Percentiles rank a stretch among this genome's conserved stretches.
Conservation (phyloP, 2,329 filamentous ascomycete species). For the Colletotrichum godetiae region DNA sequence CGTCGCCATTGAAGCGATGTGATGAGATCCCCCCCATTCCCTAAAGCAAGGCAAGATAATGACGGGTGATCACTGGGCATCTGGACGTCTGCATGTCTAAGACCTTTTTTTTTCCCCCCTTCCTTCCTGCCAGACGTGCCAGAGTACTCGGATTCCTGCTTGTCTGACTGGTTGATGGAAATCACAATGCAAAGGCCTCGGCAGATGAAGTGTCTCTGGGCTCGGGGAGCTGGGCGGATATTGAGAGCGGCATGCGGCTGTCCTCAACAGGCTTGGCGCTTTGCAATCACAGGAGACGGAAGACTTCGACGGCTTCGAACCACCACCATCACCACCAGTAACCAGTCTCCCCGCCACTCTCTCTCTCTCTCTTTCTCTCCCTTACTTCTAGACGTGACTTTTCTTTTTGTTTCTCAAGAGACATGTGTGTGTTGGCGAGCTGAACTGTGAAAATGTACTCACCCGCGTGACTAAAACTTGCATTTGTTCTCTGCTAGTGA, state of each 20-base stretch:
- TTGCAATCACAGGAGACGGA: background rate
- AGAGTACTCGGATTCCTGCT: background rate
- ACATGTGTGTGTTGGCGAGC: background rate
- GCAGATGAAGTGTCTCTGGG: background rate
- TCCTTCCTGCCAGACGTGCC: no score
- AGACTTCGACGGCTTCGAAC: background rate
- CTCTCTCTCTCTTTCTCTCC: background rate
- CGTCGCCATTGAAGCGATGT: background rate
- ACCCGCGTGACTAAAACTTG: background rate
- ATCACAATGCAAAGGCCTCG: background rate
- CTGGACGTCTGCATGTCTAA: background rate
- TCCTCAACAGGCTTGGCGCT: background rate
- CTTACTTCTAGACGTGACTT: background rate
- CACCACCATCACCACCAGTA: background rate
- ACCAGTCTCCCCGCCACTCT: no score
- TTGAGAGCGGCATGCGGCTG: background rate
- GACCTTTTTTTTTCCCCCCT: background rate
- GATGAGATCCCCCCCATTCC: no score
- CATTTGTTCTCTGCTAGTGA: background rate
- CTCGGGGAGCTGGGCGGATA: background rate
- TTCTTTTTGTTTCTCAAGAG: background rate
- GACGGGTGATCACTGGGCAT: background rate
- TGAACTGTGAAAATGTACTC: background rate
- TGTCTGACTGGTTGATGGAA: background rate
- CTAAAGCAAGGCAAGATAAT: background rate